Evolutionary conservation across 129 eudicot species (phyloP), one percentile per base, ranked within the genome.

Genomic region (Saposhnikovia divaricata): DNA sequence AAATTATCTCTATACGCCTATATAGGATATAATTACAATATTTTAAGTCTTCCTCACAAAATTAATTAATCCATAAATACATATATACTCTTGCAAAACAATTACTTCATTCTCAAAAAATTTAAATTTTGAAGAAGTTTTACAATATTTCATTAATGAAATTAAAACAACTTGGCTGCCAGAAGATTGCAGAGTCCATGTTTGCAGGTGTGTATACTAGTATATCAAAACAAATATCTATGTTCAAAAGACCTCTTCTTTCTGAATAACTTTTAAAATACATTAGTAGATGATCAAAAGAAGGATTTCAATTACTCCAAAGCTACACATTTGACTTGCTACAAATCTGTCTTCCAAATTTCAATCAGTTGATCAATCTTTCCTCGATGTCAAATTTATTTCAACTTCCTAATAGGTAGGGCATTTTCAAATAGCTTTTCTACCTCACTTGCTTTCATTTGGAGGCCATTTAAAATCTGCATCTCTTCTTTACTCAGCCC

Each of bases 361-460:
- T 53, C 8, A 21, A 53, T 23, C 25, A 19, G 63, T 53, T 53
- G 63, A 53, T 53, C 25, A 53, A 6, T 9, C 74, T 69, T 69
- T 69, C 38, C 74, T 34, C 42, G 4, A 2, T 12, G 43, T 34
- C 34, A 34, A 28, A 75, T 48, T 79, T 86, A 93, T 75, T 92
- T 91, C 18, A 93, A 74, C 50, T 93, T 93, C 82, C 97, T 89
- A 63, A 93, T 50, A 12, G 98, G 98, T 23, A 93, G 37, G 40
- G 97, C 97, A 2, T 77, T 13, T 31, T 93, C 91, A 79, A 93
- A 91, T 75, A 93, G 81, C 69, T 89, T 88, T 74, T 91, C 98
- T 19, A 91, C 91, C 80, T 93, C 90, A 4, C 59, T 79, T 8
- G 98, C 97, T 83, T 93, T 96, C 97, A 93, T 91, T 83, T 91